Percentiles rank a stretch among this genome's conserved stretches.
Conservation (phyloP, 768 basidiomycete species). For the Boletus huronensis region DNA sequence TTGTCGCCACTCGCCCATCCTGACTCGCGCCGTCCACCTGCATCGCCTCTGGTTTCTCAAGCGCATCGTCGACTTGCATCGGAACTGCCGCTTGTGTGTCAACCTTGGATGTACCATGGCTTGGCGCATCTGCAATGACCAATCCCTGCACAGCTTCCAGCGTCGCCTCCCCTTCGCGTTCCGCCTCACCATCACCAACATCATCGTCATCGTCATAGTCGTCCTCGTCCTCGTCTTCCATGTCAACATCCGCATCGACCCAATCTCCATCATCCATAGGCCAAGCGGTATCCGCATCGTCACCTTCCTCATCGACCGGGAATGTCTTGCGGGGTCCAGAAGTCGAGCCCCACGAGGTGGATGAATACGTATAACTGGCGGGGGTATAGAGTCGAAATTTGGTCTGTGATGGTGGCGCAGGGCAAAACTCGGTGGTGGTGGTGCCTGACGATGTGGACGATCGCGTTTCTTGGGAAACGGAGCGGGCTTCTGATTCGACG, state of each 20-base stretch:
- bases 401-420: constrained; percentile 15
- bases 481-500: constrained; percentile 27
- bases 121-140: constrained; percentile 5
- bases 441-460: neutral
- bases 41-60: neutral
- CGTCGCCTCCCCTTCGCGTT: constrained; percentile 13
- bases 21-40: neutral
- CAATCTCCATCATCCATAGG: constrained; percentile 25
- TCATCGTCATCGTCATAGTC: constrained; percentile 33
- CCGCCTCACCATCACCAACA: constrained; percentile 4
- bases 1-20: neutral
- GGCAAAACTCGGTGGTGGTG: neutral
- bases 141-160: constrained; percentile 14
- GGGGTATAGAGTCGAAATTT: constrained; percentile 33
- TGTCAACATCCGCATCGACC: constrained; percentile 27
- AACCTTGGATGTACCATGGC: neutral
- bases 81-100: neutral
- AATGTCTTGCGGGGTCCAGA: constrained; percentile 11
- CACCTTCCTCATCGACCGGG: constrained; percentile 15
- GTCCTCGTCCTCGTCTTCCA: constrained; percentile 33
- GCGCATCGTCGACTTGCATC: constrained; percentile 4
- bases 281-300: constrained; percentile 19
- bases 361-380: constrained; percentile 31
- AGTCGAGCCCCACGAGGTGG: constrained; percentile 18
- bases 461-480: constrained; percentile 1